Evolutionary conservation across 2,329 filamentous ascomycete genomes (phyloP).

Genomic region (Colletotrichum paranaense): DNA sequence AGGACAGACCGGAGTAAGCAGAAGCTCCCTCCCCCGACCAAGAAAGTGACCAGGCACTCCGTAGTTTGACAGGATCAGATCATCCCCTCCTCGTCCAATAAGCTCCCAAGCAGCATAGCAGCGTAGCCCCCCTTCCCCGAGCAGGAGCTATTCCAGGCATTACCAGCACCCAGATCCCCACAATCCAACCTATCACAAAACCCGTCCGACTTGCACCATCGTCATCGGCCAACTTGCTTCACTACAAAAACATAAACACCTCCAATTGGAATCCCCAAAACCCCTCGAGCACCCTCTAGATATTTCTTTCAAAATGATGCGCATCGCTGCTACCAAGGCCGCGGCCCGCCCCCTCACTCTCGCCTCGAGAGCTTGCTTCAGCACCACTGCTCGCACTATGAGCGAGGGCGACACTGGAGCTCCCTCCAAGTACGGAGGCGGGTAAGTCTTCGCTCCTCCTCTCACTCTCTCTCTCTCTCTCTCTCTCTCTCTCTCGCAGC

Average conservation of each 20-base stretch:
- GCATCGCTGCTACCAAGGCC: constrained; percentile 69
- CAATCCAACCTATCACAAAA: constrained; percentile 35
- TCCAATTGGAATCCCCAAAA: constrained; percentile 30
- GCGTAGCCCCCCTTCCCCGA: not conserved
- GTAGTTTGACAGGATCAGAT: constrained; percentile 28
- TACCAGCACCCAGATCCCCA: constrained; percentile 14
- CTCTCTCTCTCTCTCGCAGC: not conserved
- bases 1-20: constrained; percentile 11
- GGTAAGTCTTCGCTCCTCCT: constrained; percentile 54
- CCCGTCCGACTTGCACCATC: constrained; percentile 20
- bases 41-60: not conserved
- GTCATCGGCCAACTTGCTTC: constrained; percentile 27
- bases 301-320: constrained; percentile 67
- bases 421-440: constrained; percentile 64
- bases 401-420: constrained; percentile 77
- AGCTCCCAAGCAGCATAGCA: constrained; percentile 1
- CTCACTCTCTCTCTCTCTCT: no score
- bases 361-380: constrained; percentile 67
- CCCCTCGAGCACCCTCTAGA: constrained; percentile 29
- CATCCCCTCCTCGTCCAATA: constrained; percentile 18
- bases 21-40: not conserved
- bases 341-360: constrained; percentile 64
- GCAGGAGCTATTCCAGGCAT: constrained; percentile 19
- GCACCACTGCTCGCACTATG: constrained; percentile 72
- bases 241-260: constrained; percentile 6